Evolutionary conservation across 345 rosid species (phyloP).

Genomic region (Conringia planisiliqua): DNA sequence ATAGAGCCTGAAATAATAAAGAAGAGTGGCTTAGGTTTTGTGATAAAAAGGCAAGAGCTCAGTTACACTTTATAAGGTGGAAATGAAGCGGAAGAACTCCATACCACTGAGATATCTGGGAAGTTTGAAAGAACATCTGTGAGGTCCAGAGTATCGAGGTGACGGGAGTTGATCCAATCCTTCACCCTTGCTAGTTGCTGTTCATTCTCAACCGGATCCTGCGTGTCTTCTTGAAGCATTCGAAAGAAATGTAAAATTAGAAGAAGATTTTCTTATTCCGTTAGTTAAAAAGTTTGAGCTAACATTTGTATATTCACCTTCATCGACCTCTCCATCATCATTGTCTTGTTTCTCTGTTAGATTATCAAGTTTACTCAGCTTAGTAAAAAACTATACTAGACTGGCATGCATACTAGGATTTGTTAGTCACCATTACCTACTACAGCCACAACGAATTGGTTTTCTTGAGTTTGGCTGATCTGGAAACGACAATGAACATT

Average conservation of each 20-base stretch:
- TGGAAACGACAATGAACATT: constrained; percentile 35
- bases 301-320: constrained; percentile 44
- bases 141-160: constrained; percentile 52
- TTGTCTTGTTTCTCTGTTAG: constrained; percentile 62
- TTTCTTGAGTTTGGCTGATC: constrained; percentile 62
- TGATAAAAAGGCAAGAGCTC: background rate
- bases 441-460: constrained; percentile 56
- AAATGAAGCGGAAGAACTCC: background rate
- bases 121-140: constrained; percentile 77
- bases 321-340: constrained; percentile 52
- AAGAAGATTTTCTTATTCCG: background rate
- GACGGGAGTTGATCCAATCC: constrained; percentile 64
- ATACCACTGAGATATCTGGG: constrained; percentile 80
- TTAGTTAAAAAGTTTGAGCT: background rate
- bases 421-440: constrained; percentile 49
- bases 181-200: constrained; percentile 73
- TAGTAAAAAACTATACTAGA: constrained; percentile 7
- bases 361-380: constrained; percentile 25
- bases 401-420: background rate
- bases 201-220: constrained; percentile 82
- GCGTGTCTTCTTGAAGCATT: constrained; percentile 57
- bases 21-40: constrained; percentile 6
- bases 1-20: constrained; percentile 57
- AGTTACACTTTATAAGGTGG: background rate
- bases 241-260: constrained; percentile 3